phyloP scores from a whole-genome alignment of 345 rosid species.

The Gynandropsis gynandra region DNA sequence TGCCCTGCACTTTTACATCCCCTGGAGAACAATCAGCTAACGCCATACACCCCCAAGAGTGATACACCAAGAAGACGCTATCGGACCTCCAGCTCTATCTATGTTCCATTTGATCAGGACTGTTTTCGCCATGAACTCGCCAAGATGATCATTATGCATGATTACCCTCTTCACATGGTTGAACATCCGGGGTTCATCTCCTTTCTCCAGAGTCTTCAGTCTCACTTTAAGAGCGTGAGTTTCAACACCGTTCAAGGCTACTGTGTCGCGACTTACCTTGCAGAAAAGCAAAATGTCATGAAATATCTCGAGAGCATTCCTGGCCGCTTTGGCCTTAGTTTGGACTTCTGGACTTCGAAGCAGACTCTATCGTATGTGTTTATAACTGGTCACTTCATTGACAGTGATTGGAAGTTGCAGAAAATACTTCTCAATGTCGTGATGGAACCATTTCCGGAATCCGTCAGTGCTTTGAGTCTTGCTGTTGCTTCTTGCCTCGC shows the following conservation, averaged over 20 bases:
- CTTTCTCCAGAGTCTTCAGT: slow-evolving; percentile 75
- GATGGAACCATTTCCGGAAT: slow-evolving; percentile 77
- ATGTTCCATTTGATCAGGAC: slow-evolving; percentile 60
- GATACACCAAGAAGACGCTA: slow-evolving; percentile 67
- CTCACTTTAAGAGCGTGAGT: slow-evolving; percentile 56
- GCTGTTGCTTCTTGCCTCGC: slow-evolving; percentile 76
- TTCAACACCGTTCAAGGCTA: slow-evolving; percentile 85
- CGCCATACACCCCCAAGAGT: slow-evolving; percentile 44
- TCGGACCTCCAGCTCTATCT: slow-evolving; percentile 41
- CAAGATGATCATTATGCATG: slow-evolving; percentile 65
- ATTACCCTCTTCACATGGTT: slow-evolving; percentile 88
- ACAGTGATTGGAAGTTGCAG: slow-evolving; percentile 72
- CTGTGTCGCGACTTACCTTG: slow-evolving; percentile 73
- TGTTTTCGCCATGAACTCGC: slow-evolving; percentile 71
- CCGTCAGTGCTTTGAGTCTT: slow-evolving; percentile 59
- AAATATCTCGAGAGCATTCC: slow-evolving; percentile 61
- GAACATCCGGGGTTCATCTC: slow-evolving; percentile 71
- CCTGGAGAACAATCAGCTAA: slow-evolving; percentile 36
- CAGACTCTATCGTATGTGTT: slow-evolving; percentile 66
- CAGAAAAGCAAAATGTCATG: slow-evolving; percentile 73
- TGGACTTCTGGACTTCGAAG: slow-evolving; percentile 71
- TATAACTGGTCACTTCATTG: slow-evolving; percentile 72
- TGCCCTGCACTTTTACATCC: slow-evolving; percentile 57
- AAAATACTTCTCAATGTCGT: slow-evolving; percentile 71
- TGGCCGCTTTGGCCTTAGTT: slow-evolving; percentile 64